A percentile compares a stretch with the other conserved stretches of the same genome.
Evolutionary conservation across 164 flowering plant genomes (phyloP).

Genomic region (Saururus chinensis): DNA sequence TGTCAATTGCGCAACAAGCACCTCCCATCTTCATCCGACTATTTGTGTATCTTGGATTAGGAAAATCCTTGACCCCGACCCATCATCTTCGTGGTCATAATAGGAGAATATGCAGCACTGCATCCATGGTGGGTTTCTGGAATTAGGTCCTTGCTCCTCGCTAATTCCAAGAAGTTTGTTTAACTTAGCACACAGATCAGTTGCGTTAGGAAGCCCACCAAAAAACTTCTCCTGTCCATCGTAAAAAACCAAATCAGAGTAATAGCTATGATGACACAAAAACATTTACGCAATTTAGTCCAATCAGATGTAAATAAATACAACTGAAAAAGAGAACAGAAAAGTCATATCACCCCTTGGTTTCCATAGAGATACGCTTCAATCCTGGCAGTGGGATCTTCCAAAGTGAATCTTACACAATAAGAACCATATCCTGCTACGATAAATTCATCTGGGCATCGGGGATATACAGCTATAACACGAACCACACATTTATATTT

Average conservation of each 20-base stretch:
- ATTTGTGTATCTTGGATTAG: slow-evolving; percentile 38
- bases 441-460: slow-evolving; percentile 17
- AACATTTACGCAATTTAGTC: background rate
- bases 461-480: slow-evolving; percentile 17
- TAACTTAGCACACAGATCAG: slow-evolving; percentile 21
- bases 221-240: slow-evolving; percentile 41
- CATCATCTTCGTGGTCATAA: slow-evolving; percentile 24
- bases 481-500: slow-evolving; percentile 25
- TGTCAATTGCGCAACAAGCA: no score
- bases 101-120: slow-evolving; percentile 39
- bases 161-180: slow-evolving; percentile 44
- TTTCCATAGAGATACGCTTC: slow-evolving; percentile 55
- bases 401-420: slow-evolving; percentile 64
- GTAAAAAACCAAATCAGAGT: background rate
- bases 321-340: no score
- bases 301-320: background rate
- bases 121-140: slow-evolving; percentile 60
- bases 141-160: slow-evolving; percentile 10
- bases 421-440: slow-evolving; percentile 11
- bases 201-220: slow-evolving; percentile 27
- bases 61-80: slow-evolving; percentile 36
- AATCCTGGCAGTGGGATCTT: slow-evolving; percentile 83
- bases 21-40: slow-evolving; percentile 3
- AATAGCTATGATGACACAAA: background rate
- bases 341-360: slow-evolving; percentile 53